Evolutionary conservation across 345 rosid species (phyloP).

Genomic region (Moringa oleifera): DNA sequence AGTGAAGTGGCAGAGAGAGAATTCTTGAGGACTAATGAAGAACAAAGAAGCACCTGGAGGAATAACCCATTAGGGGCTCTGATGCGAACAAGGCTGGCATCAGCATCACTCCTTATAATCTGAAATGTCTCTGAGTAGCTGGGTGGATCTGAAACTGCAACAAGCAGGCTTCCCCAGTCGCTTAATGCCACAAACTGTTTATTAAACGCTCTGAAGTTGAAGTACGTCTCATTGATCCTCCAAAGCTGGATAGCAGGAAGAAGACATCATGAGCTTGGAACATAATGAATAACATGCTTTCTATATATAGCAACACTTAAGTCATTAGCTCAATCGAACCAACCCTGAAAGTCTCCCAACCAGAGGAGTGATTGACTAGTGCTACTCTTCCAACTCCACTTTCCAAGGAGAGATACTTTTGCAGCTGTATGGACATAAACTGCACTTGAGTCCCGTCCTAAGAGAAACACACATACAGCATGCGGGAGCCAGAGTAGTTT

Average conservation of each 20-base stretch:
- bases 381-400: conserved; percentile 25
- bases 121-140: conserved; percentile 14
- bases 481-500: too few species aligned
- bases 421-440: conserved; percentile 26
- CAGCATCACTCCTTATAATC: conserved; percentile 15
- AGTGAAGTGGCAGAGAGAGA: too few species aligned
- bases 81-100: conserved; percentile 16
- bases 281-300: too few species aligned
- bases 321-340: neutral
- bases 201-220: conserved; percentile 21
- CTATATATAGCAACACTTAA: neutral
- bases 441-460: conserved; percentile 41
- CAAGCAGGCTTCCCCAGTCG: conserved; percentile 11
- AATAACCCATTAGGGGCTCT: conserved; percentile 29
- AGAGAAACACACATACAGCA: neutral
- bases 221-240: conserved; percentile 23
- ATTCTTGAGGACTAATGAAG: too few species aligned
- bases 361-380: conserved; percentile 20
- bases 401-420: conserved; percentile 21
- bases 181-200: conserved; percentile 16
- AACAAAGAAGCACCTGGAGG: conserved; percentile 20
- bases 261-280: neutral
- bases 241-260: conserved; percentile 18
- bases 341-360: conserved; percentile 40
- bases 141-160: conserved; percentile 13